These are phyloP conservation scores for Coniochaeta hoffmannii DNA, from an alignment of 2,329 filamentous ascomycete genomes.

Conservation along the genomic window DNA sequence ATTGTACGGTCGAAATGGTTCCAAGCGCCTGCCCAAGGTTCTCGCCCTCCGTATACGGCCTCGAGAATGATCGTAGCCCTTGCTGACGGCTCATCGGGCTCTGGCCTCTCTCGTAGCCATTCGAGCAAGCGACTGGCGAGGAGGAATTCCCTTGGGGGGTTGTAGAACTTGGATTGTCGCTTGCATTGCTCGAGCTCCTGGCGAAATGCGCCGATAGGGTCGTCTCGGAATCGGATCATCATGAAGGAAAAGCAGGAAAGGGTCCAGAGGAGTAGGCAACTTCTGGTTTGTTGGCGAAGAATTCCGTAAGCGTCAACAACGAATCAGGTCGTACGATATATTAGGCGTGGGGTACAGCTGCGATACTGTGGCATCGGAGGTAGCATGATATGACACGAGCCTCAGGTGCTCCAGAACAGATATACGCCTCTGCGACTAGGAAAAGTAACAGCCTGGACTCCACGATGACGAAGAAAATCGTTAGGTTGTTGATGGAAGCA, in stretches of 20 bases:
- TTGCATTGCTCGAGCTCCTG: background rate
- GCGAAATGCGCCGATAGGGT: background rate
- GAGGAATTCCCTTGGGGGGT: background rate
- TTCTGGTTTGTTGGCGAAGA: no score
- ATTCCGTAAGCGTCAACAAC: no score
- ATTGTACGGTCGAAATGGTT: background rate
- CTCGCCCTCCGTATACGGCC: background rate
- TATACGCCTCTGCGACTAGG: no score
- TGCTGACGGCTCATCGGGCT: background rate
- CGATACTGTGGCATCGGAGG: background rate
- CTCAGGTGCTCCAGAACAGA: background rate
- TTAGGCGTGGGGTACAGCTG: background rate
- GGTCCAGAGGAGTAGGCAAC: no score
- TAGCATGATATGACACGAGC: background rate
- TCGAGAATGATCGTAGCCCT: background rate
- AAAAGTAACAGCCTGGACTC: no score
- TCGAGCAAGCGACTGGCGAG: background rate
- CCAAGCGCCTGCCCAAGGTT: background rate
- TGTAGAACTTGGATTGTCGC: background rate
- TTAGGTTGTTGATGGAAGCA: background rate
- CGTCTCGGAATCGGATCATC: background rate
- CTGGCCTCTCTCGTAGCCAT: background rate
- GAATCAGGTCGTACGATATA: background rate
- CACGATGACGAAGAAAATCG: no score
- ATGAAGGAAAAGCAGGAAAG: background rate